Evolutionary conservation across 75 land plant species (phyloP), one percentile per base, ranked within the genome.

Genomic region (Adiantum capillusveneris): DNA sequence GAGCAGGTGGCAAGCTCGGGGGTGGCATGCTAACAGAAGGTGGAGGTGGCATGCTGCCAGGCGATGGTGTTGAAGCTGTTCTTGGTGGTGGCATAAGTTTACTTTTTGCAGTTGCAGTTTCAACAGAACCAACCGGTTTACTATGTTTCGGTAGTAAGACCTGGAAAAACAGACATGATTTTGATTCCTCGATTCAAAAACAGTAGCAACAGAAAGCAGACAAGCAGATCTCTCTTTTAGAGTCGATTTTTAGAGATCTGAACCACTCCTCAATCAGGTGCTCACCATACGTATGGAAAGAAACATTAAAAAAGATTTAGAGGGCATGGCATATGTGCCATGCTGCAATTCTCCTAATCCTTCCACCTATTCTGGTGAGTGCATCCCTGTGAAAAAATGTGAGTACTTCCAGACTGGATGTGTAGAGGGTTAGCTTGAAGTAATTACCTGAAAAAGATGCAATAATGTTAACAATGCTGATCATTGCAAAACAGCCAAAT

Each of bases 61-160:
- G 72, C 1, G 76, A 73, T 14, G 83, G 81, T 44, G 79, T 79
- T 31, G 84, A 68, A 31, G 73, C 43, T 65, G 66, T 75, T 60
- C 49, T 72, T 31, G 88, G 77, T 63, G 77, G 71, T 25, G 74
- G 82, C 82, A 76, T 69, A 11, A 52, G 31, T 60, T 73, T 26
- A 30, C 57, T 29, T 41, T 9, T 41, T 46, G 50, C 57, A 18
- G 11, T 26, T 55, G 18, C 54, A 24, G n/a, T 55, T 18, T n/a
- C 29, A 17, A 55, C n/a, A 2, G 31, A 9, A 9, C 24, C 57
- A 55, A 26, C 57, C 50, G 5, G 50, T 34, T 34, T 34, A 34
- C 7, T 9, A 5, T 34, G 37, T 9, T 34, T 34, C 9, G 37
- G 7, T 34, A 9, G 7, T 34, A 34, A 34, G 9, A 9, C 37